These are phyloP conservation scores for Penicillium sp. DNA, from an alignment of 2,329 filamentous ascomycete genomes.

Conservation along the genomic window DNA sequence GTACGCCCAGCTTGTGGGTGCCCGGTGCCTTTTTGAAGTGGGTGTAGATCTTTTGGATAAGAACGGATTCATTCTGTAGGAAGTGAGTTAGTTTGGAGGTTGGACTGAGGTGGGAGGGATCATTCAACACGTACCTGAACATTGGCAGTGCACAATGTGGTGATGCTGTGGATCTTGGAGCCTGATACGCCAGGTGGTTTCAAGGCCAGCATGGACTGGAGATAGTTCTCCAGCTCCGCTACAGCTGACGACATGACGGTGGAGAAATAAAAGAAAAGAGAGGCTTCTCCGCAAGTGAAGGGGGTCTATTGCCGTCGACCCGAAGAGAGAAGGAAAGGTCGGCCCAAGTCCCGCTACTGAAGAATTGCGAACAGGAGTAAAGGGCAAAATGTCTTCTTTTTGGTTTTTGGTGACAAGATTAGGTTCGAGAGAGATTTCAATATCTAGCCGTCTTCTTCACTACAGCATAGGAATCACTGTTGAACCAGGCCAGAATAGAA, in stretches of 20 bases:
- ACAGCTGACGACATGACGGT: constrained; percentile 73
- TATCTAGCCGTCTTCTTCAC: constrained; percentile 32
- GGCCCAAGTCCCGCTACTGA: constrained; percentile 7
- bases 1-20: constrained; percentile 96
- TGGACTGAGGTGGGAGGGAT: background rate
- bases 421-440: constrained; percentile 9
- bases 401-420: background rate
- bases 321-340: background rate
- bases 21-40: constrained; percentile 93
- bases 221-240: constrained; percentile 83
- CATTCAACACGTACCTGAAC: constrained; percentile 70
- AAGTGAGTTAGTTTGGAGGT: constrained; percentile 24
- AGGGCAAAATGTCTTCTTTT: background rate
- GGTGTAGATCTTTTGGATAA: constrained; percentile 95
- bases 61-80: constrained; percentile 81
- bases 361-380: background rate
- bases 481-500: constrained; percentile 9
- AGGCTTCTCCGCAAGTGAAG: background rate
- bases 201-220: constrained; percentile 87
- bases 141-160: constrained; percentile 81
- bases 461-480: constrained; percentile 39
- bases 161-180: constrained; percentile 86
- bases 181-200: constrained; percentile 94
- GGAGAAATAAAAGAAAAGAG: background rate
- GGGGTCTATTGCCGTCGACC: background rate